Evolutionary conservation across 176 grass and related monocot species (phyloP), one percentile per base, ranked within the genome.

Genomic region (Metroxylon sagu): DNA sequence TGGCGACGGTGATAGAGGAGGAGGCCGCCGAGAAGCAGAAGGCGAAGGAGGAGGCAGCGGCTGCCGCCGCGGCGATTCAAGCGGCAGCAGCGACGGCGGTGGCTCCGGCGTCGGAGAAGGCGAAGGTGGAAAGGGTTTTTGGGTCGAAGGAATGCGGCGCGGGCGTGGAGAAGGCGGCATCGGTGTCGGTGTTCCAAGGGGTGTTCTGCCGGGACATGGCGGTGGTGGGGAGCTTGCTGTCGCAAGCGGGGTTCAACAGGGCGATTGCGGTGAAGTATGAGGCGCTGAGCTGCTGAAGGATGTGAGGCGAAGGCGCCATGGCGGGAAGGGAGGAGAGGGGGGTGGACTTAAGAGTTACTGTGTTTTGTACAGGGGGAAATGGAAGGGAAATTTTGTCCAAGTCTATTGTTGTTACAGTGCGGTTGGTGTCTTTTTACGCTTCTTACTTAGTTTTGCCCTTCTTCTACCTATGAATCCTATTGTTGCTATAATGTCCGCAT

Each of bases 141-240:
- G 35, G 35, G 35, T 43, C 35, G 8, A 43, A 43, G 35, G 35
- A 2, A 6, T 14, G 10, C 35, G 35, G 35, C 7, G 76, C 71
- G 10, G 62, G 14, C 0, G 60, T 61, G 18, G 19, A 60, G 1
- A 19, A 48, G 10, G 67, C 70, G 1, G 8, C 69, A 17, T 18
- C 64, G 5, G 74, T 71, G 52, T 64, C 84, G 10, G 87, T 85
- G 16, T 81, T 85, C 71, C 93, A 89, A 67, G 84, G 93, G 6
- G 82, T 92, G 60, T 98, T 98, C 79, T 98, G 93, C 74, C 81
- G 93, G 61, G 93, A 98, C 79, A 62, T 98, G 84, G 81, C 87
- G 0, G 93, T 85, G 74, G 93, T 92, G 29, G 93, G 87, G 0
- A 92, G 81, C 39, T 69, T 98, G 57, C 74, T 98, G 70, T 78